Percentiles rank a stretch among this genome's conserved stretches.
Conservation (phyloP, 768 basidiomycete species). For the Suillus plorans region DNA sequence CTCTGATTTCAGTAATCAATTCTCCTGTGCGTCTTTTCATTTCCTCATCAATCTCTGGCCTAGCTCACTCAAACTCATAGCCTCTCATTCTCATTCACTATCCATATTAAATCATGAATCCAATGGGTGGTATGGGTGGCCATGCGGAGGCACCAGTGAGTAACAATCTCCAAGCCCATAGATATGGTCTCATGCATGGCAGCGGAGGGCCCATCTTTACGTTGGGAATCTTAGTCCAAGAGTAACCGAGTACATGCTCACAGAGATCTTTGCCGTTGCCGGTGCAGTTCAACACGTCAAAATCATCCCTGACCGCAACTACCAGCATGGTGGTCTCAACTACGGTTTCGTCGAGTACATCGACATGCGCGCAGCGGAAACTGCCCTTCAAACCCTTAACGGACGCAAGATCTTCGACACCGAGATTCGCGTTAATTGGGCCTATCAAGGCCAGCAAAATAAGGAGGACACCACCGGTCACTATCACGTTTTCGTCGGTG, state of each 20-base stretch:
- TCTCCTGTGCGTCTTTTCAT: conserved; percentile 29
- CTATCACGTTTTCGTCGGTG: conserved; percentile 99
- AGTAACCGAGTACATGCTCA: conserved; percentile 99
- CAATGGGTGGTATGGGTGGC: conserved; percentile 62
- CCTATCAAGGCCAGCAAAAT: conserved; percentile 96
- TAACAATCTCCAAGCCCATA: conserved; percentile 12
- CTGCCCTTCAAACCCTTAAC: conserved; percentile 97
- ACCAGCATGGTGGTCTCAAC: conserved; percentile 98
- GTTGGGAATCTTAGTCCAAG: conserved; percentile 97
- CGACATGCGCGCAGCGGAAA: conserved; percentile 98
- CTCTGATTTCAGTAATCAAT: conserved; percentile 27
- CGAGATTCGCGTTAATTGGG: conserved; percentile 99
- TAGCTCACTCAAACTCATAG: background rate
- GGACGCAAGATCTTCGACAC: conserved; percentile 99
- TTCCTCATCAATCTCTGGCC: conserved; percentile 22
- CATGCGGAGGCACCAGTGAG: conserved; percentile 78
- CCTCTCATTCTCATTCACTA: conserved; percentile 24
- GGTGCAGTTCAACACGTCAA: conserved; percentile 98
- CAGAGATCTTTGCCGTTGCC: conserved; percentile 95
- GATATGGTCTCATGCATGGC: conserved; percentile 19
- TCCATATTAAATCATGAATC: conserved; percentile 64
- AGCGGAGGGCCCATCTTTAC: conserved; percentile 96
- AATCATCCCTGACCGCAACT: conserved; percentile 99
- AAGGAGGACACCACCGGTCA: conserved; percentile 98
- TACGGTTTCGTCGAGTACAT: conserved; percentile 99